Conservation (phyloP, 495 filamentous ascomycete genomes). For the Penicillium parvum region DNA sequence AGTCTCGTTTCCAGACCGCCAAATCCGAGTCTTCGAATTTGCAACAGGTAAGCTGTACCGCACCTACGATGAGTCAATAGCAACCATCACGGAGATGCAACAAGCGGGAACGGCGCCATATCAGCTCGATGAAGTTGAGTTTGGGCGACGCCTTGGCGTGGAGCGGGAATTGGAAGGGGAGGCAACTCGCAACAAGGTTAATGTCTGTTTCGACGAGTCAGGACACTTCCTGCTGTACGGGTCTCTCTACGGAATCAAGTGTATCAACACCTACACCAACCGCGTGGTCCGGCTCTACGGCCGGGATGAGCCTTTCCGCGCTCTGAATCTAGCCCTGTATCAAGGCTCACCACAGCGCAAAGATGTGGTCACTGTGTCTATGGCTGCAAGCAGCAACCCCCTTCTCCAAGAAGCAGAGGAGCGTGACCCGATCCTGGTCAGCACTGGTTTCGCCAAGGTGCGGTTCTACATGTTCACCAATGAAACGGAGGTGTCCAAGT, state of each 20-base stretch:
- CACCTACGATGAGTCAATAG: constrained; percentile 89
- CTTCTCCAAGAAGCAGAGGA: constrained; percentile 88
- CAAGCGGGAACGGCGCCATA: constrained; percentile 78
- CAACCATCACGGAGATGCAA: constrained; percentile 86
- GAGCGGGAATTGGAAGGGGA: constrained; percentile 80
- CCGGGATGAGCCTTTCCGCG: constrained; percentile 79
- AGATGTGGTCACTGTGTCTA: constrained; percentile 87
- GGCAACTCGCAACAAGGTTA: constrained; percentile 63
- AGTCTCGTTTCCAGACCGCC: constrained; percentile 89
- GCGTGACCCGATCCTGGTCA: constrained; percentile 83
- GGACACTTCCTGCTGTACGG: constrained; percentile 94
- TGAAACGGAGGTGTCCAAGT: constrained; percentile 76
- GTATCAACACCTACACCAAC: constrained; percentile 93
- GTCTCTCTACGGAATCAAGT: constrained; percentile 84
- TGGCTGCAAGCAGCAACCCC: constrained; percentile 93
- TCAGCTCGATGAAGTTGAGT: constrained; percentile 82
- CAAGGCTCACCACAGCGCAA: constrained; percentile 94
- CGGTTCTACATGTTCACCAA: constrained; percentile 99
- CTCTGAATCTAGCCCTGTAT: constrained; percentile 81
- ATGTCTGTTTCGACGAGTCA: constrained; percentile 92
- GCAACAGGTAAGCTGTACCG: constrained; percentile 79
- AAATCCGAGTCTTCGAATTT: constrained; percentile 91
- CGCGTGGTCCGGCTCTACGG: constrained; percentile 82
- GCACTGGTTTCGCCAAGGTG: constrained; percentile 79
- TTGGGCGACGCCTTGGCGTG: constrained; percentile 80